Conservation (phyloP, 2,329 filamentous ascomycete genomes). For the Paecilomyces sp. region DNA sequence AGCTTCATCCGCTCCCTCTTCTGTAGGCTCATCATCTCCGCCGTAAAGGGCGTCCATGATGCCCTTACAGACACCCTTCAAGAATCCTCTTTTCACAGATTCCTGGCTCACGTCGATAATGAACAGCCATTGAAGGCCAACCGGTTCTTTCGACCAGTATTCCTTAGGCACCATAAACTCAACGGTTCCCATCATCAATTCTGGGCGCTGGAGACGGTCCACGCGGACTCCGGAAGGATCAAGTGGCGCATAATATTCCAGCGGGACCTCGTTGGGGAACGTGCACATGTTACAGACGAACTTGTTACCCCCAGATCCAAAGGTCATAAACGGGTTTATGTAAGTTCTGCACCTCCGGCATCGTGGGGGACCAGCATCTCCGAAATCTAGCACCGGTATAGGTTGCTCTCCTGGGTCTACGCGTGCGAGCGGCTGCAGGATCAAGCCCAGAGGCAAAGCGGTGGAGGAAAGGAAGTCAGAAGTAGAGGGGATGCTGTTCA, state of each 20-base stretch:
- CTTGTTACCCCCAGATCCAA: constrained; percentile 87
- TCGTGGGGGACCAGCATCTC: constrained; percentile 78
- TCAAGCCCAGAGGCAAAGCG: constrained; percentile 74
- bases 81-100: constrained; percentile 79
- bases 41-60: constrained; percentile 81
- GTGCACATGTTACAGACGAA: constrained; percentile 98
- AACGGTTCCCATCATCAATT: constrained; percentile 84
- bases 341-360: constrained; percentile 91
- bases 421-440: constrained; percentile 80
- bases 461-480: constrained; percentile 73
- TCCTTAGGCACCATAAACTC: constrained; percentile 97
- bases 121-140: constrained; percentile 82
- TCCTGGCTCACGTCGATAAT: constrained; percentile 91
- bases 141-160: constrained; percentile 94
- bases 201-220: constrained; percentile 80
- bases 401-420: constrained; percentile 77
- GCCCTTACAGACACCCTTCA: constrained; percentile 85
- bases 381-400: constrained; percentile 91
- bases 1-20: constrained; percentile 46
- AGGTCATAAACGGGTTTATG: constrained; percentile 99
- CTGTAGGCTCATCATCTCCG: constrained; percentile 47
- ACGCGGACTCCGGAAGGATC: constrained; percentile 80
- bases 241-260: constrained; percentile 89
- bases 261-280: constrained; percentile 87
- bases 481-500: constrained; percentile 87